Conservation (phyloP, 73 alveolate species). For the Tetrahymena malaccensis region DNA sequence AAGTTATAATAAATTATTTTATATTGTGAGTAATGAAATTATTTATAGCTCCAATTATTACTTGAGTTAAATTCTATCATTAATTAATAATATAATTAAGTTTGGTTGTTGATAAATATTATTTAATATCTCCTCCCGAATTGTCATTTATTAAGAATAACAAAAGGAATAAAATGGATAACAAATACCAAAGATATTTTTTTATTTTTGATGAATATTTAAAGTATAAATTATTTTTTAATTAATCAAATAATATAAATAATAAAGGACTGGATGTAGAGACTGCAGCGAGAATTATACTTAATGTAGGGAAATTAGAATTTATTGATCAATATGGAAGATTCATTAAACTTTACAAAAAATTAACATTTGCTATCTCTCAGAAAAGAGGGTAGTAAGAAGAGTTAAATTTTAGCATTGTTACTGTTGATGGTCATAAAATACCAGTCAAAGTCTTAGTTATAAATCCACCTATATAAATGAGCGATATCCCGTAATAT, state of each 20-base stretch:
- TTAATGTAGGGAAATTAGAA: not conserved
- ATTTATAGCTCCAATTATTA: no score
- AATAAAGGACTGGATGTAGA: not conserved
- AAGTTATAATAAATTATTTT: not conserved
- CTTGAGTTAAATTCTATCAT: no score
- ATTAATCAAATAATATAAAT: no score
- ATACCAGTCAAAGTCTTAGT: not conserved
- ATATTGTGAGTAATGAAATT: no score
- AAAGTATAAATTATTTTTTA: no score
- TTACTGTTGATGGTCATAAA: not conserved
- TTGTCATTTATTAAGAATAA: no score
- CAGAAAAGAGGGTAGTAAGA: not conserved
- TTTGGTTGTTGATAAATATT: no score
- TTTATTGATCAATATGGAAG: not conserved
- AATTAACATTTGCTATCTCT: not conserved
- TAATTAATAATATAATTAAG: no score
- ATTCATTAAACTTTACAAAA: not conserved
- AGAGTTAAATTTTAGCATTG: not conserved
- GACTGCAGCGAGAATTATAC: not conserved
- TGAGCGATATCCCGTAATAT: not conserved
- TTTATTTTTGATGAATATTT: no score
- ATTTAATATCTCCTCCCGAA: no score
- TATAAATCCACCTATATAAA: not conserved
- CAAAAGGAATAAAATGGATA: no score
- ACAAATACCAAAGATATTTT: no score